Evolutionary conservation across 148 eudicot species (phyloP), one percentile per base, ranked within the genome.

Genomic region (Rhododendron vialii): DNA sequence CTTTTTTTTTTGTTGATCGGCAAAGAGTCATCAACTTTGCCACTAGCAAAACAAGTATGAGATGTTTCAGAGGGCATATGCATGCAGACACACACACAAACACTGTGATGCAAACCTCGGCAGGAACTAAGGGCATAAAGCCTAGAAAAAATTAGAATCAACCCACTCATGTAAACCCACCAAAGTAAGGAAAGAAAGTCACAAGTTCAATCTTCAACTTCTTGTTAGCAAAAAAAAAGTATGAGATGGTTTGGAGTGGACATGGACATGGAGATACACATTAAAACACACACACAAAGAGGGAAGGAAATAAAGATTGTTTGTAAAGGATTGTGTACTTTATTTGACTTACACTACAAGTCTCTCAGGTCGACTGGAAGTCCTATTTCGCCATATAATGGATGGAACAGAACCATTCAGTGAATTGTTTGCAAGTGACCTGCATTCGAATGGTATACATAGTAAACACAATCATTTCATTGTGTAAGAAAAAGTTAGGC

Each of bases 381-480:
- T 88, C 86, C 88, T 89, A 87, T 89, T 93, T 65, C 86, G 91
- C 98, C 98, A 94, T 77, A 93, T 89, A 35, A 33, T 67, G 63
- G 95, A 91, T 86, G 93, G 88, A 86, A 94, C 88, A 82, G 95
- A 91, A 81, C 98, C 98, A 88, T 38, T 88, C 47, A 94, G 88
- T 51, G 82, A 78, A 87, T 94, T 94, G 87, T 91, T 89, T 3
- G 84, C 89, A 48, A 94, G 87, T 63, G 91, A 90, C 87, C 98
- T 94, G 94, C 89, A 92, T 82, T 59, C 82, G 65, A 80, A 33
- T 55, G 53, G 57, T 24, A 75, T 48, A 85, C 75, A 83, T 48
- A 69, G 3, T 22, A 65, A 78, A 75, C 65, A 1, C 43, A 41
- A 69, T 53, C 53, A 33, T 26, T 77, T 35, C 5, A 50, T 8